Evolutionary conservation across 2,329 filamentous ascomycete genomes (phyloP).

Genomic region (Fusarium graminum): DNA sequence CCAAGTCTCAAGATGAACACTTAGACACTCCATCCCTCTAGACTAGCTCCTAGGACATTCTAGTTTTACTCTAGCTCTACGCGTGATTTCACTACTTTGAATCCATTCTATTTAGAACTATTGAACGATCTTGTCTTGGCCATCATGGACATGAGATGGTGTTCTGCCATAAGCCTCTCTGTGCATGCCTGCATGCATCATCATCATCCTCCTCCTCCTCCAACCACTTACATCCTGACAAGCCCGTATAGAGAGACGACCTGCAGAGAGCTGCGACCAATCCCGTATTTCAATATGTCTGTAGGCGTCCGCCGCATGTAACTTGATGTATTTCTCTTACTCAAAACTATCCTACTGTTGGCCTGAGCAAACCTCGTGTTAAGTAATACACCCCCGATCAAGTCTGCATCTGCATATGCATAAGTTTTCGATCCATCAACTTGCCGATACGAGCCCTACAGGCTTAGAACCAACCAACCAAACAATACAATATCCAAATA

Average conservation of each 20-base stretch:
- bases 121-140: conserved; percentile 13
- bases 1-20: background rate
- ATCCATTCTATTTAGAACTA: conserved; percentile 22
- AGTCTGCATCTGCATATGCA: conserved; percentile 24
- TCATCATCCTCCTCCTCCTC: background rate
- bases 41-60: conserved; percentile 25
- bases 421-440: conserved; percentile 29
- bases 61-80: conserved; percentile 37
- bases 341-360: conserved; percentile 8
- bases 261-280: conserved; percentile 23
- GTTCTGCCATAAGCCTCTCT: conserved; percentile 36
- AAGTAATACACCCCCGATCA: conserved; percentile 35
- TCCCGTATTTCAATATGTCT: conserved; percentile 24
- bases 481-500: conserved; percentile 22
- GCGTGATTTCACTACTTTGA: conserved; percentile 33
- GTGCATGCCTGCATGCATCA: conserved; percentile 13
- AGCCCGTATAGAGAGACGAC: conserved; percentile 14
- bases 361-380: conserved; percentile 37
- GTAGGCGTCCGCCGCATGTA: conserved; percentile 37
- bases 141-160: conserved; percentile 31
- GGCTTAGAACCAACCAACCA: conserved; percentile 15
- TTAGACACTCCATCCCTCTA: conserved; percentile 7
- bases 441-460: conserved; percentile 42
- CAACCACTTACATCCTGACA: conserved; percentile 33
- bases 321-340: conserved; percentile 26